phyloP scores from a whole-genome alignment of 345 rosid species.

The Salix exigua region DNA sequence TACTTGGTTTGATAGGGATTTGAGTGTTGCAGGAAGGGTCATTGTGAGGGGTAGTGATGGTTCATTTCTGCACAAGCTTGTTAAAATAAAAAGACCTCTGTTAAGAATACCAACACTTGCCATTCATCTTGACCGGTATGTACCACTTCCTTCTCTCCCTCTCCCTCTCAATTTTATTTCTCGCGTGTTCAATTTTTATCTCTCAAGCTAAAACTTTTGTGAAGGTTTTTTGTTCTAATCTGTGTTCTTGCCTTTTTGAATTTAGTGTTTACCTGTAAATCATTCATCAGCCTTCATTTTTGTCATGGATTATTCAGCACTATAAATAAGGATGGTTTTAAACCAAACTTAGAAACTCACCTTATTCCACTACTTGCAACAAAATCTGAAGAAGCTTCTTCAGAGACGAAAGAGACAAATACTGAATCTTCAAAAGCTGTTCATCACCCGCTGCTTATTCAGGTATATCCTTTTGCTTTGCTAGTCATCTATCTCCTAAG shows the following conservation, averaged over 20 bases:
- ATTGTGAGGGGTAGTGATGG: constrained; percentile 65
- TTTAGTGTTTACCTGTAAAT: background rate
- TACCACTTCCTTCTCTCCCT: constrained; percentile 4
- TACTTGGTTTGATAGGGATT: constrained; percentile 95
- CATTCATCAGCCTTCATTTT: background rate
- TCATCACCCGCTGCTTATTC: constrained; percentile 89
- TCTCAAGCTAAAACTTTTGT: too few species aligned
- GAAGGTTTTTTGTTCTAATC: background rate
- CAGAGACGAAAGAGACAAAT: constrained; percentile 50
- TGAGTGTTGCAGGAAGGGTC: constrained; percentile 93
- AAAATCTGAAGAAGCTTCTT: constrained; percentile 48
- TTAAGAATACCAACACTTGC: constrained; percentile 83
- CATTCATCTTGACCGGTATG: constrained; percentile 86
- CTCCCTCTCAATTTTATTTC: background rate
- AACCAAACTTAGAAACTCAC: constrained; percentile 87
- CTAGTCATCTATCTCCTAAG: background rate
- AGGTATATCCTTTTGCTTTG: constrained; percentile 37
- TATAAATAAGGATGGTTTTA: constrained; percentile 86
- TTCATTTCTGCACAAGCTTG: constrained; percentile 71
- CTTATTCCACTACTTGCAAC: constrained; percentile 73
- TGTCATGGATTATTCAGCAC: constrained; percentile 53
- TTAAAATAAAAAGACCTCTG: constrained; percentile 76
- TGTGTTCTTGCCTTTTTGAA: background rate
- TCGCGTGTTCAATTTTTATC: background rate
- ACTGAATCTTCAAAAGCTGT: constrained; percentile 41